Evolutionary conservation across 1,139 yeast species (phyloP).

Genomic region (Zygotorulaspora mrakii): DNA sequence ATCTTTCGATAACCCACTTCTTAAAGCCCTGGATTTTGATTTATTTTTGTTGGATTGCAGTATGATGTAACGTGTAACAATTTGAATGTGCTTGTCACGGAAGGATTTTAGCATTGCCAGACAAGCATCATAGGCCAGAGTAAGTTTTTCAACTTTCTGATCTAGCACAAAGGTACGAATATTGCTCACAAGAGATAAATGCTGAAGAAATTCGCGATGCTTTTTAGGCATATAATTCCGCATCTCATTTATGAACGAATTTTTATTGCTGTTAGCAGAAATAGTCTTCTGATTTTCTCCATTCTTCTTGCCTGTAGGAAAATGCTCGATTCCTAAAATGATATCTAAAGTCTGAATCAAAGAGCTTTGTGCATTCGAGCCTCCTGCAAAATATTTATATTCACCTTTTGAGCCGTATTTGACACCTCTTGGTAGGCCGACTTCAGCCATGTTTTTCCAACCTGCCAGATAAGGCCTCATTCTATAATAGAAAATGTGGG

Average conservation of each 20-base stretch:
- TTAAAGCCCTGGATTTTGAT: slow-evolving; percentile 50
- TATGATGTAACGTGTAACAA: slow-evolving; percentile 81
- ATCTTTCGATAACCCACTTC: slow-evolving; percentile 52
- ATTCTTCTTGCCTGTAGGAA: slow-evolving; percentile 62
- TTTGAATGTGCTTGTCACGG: slow-evolving; percentile 89
- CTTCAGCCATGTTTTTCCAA: slow-evolving; percentile 88
- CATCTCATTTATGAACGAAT: slow-evolving; percentile 79
- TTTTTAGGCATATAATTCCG: slow-evolving; percentile 82
- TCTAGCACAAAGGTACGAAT: slow-evolving; percentile 60
- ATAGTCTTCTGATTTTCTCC: slow-evolving; percentile 21
- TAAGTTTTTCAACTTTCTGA: slow-evolving; percentile 51
- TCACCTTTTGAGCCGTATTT: slow-evolving; percentile 63
- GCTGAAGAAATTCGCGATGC: slow-evolving; percentile 69
- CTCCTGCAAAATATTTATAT: slow-evolving; percentile 72
- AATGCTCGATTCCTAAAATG: slow-evolving; percentile 69
- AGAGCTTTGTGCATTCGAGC: slow-evolving; percentile 91
- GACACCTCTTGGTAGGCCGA: slow-evolving; percentile 77
- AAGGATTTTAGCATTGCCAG: slow-evolving; percentile 84
- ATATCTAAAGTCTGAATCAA: slow-evolving; percentile 83
- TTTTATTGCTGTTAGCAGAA: slow-evolving; percentile 38
- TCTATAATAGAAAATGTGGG: slow-evolving; percentile 81
- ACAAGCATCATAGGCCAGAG: slow-evolving; percentile 81
- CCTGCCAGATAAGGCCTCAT: slow-evolving; percentile 90
- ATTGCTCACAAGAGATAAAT: slow-evolving; percentile 53
- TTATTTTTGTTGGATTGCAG: slow-evolving; percentile 63